Evolutionary conservation across 495 filamentous ascomycete genomes (phyloP).

Genomic region (Tetracladium setigerum): DNA sequence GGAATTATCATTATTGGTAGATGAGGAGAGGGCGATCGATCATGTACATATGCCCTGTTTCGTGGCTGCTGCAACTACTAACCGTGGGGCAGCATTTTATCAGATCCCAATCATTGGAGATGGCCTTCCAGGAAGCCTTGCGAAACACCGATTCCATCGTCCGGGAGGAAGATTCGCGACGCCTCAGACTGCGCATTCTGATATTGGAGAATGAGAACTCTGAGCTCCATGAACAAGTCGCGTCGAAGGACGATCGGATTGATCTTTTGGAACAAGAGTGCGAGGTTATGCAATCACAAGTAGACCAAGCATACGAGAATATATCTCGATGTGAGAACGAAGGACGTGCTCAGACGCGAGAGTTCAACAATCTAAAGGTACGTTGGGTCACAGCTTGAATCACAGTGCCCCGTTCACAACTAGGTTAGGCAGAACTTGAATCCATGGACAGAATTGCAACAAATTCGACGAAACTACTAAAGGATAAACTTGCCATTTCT

Average conservation of each 20-base stretch:
- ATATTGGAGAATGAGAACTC: constrained; percentile 68
- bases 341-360: constrained; percentile 48
- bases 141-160: constrained; percentile 50
- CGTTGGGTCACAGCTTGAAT: constrained; percentile 5
- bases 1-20: constrained; percentile 17
- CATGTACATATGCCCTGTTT: constrained; percentile 5
- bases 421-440: constrained; percentile 55
- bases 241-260: constrained; percentile 43
- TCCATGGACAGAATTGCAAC: constrained; percentile 53
- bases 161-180: constrained; percentile 61
- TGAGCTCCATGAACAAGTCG: constrained; percentile 50
- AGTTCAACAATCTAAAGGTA: constrained; percentile 65
- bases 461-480: constrained; percentile 60
- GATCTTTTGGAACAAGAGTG: constrained; percentile 38
- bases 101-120: constrained; percentile 41
- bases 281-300: constrained; percentile 47
- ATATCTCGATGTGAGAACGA: constrained; percentile 47
- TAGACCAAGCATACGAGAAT: constrained; percentile 49
- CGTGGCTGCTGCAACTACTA: neutral
- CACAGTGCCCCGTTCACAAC: neutral
- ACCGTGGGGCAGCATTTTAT: constrained; percentile 8
- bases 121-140: constrained; percentile 53
- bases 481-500: constrained; percentile 67
- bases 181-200: constrained; percentile 55
- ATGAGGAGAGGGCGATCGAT: constrained; percentile 16